Conservation (phyloP, 352 stramenopile species). For the Hyaloperonospora brassicae region DNA sequence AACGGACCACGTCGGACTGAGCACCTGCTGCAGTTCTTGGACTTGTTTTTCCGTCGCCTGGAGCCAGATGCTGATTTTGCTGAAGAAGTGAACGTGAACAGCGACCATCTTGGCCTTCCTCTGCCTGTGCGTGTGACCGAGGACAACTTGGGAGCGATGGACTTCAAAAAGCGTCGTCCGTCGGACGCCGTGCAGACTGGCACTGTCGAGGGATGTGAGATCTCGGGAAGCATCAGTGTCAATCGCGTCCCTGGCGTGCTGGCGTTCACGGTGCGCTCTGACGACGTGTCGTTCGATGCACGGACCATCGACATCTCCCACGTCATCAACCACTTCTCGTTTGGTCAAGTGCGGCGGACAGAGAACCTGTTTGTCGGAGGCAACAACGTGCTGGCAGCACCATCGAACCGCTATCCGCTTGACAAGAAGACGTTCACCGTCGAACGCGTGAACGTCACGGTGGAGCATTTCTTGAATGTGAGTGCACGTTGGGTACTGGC, state of each 20-base stretch:
- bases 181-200: conserved; percentile 24
- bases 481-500: conserved; percentile 34
- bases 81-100: conserved; percentile 62
- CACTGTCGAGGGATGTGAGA: conserved; percentile 61
- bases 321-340: conserved; percentile 77
- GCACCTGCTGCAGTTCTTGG: conserved; percentile 73
- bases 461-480: conserved; percentile 80
- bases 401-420: conserved; percentile 59
- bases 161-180: conserved; percentile 41
- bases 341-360: conserved; percentile 61
- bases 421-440: conserved; percentile 46
- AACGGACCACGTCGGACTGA: conserved; percentile 66
- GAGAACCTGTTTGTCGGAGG: conserved; percentile 51
- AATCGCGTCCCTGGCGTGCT: conserved; percentile 68
- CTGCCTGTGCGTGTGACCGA: conserved; percentile 52
- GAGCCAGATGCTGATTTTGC: conserved; percentile 75
- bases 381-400: conserved; percentile 28
- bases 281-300: conserved; percentile 64
- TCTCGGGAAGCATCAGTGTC: conserved; percentile 71
- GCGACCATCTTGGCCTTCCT: conserved; percentile 32
- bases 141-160: conserved; percentile 42
- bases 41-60: conserved; percentile 73
- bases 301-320: conserved; percentile 57
- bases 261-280: conserved; percentile 55
- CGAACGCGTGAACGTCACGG: conserved; percentile 62